phyloP scores from a whole-genome alignment of 495 filamentous ascomycete genomes.

The Hyphodiscus hymeniophilus region DNA sequence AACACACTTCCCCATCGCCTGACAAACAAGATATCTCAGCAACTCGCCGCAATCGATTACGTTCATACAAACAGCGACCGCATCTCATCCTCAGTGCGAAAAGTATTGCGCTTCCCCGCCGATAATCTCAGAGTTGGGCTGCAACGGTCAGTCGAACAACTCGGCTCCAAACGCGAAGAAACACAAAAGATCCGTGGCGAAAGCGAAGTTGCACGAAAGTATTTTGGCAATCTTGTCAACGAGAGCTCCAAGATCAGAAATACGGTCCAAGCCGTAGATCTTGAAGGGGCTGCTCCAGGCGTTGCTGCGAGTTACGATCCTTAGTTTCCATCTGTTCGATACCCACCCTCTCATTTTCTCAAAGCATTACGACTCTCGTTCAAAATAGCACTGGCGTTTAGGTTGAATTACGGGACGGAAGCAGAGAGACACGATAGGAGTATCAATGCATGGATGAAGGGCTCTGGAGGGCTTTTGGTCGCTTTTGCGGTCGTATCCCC shows the following conservation, averaged over 20 bases:
- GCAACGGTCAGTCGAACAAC: slow-evolving; percentile 72
- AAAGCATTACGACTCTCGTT: background rate
- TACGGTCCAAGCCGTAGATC: slow-evolving; percentile 48
- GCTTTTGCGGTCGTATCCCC: background rate
- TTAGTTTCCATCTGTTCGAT: background rate
- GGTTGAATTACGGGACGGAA: background rate
- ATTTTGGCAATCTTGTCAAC: slow-evolving; percentile 78
- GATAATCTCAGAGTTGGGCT: slow-evolving; percentile 72
- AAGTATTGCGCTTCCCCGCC: slow-evolving; percentile 78
- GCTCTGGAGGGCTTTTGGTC: background rate
- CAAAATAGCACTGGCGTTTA: background rate
- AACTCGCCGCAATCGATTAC: slow-evolving; percentile 78
- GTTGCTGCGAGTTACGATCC: slow-evolving; percentile 17
- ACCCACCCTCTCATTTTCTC: background rate
- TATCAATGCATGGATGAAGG: background rate
- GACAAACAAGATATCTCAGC: slow-evolving; percentile 69
- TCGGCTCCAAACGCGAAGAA: slow-evolving; percentile 68
- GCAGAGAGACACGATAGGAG: background rate
- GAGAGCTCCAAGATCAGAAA: slow-evolving; percentile 62
- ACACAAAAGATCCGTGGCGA: slow-evolving; percentile 66
- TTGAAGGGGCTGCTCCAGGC: slow-evolving; percentile 21
- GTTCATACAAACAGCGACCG: slow-evolving; percentile 80
- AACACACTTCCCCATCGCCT: slow-evolving; percentile 81
- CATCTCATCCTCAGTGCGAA: slow-evolving; percentile 74
- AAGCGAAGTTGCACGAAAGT: slow-evolving; percentile 71